Evolutionary conservation across 768 basidiomycete genomes (phyloP), one percentile per base, ranked within the genome.

Genomic region (Suillus brevipes): DNA sequence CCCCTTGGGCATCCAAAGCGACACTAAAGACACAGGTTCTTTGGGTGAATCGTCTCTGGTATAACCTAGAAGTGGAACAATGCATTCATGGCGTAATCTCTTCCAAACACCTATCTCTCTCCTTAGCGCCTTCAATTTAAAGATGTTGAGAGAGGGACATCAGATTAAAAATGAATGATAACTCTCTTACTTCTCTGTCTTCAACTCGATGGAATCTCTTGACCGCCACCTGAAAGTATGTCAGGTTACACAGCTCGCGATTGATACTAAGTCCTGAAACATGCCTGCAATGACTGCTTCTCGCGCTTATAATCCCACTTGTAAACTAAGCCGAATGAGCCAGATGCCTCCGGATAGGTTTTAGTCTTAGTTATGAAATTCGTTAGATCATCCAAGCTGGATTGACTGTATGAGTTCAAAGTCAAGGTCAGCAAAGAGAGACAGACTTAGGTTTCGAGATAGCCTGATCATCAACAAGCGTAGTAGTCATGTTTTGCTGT

Each of bases 101-200:
- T 43, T 59, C 62, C 62, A 63, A 34, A 63, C 37, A 57, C 45
- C 36, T 45, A 43, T 52, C 28, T 57, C 62, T 47, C 63, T 57
- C 36, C 56, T 23, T 20, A 36, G 20, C 4, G 6, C 53, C 55
- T 56, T 36, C 10, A n/a, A 55, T 31, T 20, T 12, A 56, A n/a
- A 36, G 34, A 36, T 13, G 34, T n/a, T 56, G n/a, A 56, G 55
- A 20, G 9, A 36, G n/a, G n/a, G n/a, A n/a, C n/a, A 6, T 37
- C 13, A 6, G 36, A 57, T 8, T 14, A 4, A 57, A 55, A n/a
- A 37, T 4, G n/a, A 23, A 34, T 23, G 23, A 37, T 16, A 23
- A 55, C 4, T 4, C 20, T 14, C 55, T 23, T 37, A 57, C 55
- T 13, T 57, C 36, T 14, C 2, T 25, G 25, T 57, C 14, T 23